These are phyloP conservation scores for Calonectria montana DNA, from an alignment of 2,329 filamentous ascomycete species.

Conservation along the genomic window DNA sequence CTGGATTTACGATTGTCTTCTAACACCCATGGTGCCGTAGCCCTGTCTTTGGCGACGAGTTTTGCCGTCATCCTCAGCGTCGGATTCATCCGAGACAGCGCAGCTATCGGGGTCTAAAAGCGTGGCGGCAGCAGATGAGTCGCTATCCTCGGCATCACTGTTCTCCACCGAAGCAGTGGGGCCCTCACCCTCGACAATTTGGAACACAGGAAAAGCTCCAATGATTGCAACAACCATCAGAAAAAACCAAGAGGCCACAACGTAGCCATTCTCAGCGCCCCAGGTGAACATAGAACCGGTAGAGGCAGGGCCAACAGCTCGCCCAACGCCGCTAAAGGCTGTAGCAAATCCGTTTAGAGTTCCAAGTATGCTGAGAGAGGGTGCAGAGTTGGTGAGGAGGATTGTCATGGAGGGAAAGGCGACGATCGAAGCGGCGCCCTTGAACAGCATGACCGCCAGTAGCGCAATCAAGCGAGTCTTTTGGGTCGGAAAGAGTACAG, in stretches of 20 bases:
- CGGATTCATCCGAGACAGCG: constrained; percentile 35
- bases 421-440: constrained; percentile 82
- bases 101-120: constrained; percentile 37
- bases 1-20: background rate
- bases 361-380: constrained; percentile 78
- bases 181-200: constrained; percentile 80
- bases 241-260: constrained; percentile 85
- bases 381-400: constrained; percentile 87
- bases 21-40: constrained; percentile 37
- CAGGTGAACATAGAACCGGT: constrained; percentile 79
- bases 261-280: constrained; percentile 80
- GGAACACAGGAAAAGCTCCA: constrained; percentile 78
- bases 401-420: constrained; percentile 92
- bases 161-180: constrained; percentile 54
- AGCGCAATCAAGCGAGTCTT: constrained; percentile 69
- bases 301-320: constrained; percentile 81
- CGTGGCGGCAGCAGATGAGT: constrained; percentile 29
- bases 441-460: constrained; percentile 76
- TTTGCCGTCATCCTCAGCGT: constrained; percentile 32
- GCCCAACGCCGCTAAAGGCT: constrained; percentile 81
- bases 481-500: constrained; percentile 68
- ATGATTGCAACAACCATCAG: constrained; percentile 72
- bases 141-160: constrained; percentile 44
- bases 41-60: constrained; percentile 10
- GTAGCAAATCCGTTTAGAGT: constrained; percentile 94